Percentiles rank a stretch among this genome's conserved stretches.
Conservation (phyloP, 495 filamentous ascomycete genomes). For the Xylaria curta region DNA sequence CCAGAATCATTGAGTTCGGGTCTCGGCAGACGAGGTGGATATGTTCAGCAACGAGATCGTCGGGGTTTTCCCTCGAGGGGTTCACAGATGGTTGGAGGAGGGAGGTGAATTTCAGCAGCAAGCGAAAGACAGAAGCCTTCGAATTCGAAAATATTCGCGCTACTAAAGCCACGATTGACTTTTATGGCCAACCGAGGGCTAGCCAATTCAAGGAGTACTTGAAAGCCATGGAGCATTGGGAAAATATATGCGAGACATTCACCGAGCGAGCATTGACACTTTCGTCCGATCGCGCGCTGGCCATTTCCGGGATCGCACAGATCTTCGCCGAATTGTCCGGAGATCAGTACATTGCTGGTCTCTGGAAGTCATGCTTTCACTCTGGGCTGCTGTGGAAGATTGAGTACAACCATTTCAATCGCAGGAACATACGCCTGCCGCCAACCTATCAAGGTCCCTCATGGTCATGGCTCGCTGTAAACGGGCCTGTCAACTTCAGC, state of each 20-base stretch:
- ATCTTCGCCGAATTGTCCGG: background rate
- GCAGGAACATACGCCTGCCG: background rate
- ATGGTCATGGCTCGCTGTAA: background rate
- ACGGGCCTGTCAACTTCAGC: background rate
- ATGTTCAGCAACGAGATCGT: background rate
- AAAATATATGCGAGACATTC: background rate
- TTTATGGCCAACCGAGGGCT: background rate
- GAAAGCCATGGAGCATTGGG: background rate
- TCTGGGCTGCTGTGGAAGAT: background rate
- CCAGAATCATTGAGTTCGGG: background rate
- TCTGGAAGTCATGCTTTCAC: background rate
- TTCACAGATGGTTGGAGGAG: background rate
- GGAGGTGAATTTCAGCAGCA: background rate
- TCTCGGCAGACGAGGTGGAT: background rate
- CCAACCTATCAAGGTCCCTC: background rate
- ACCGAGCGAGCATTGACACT: background rate
- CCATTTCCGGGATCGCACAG: background rate
- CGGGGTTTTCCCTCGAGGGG: background rate
- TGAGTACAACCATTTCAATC: background rate
- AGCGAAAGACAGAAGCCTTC: background rate
- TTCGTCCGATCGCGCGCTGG: background rate
- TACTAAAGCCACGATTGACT: background rate
- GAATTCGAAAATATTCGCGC: background rate
- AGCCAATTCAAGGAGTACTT: background rate
- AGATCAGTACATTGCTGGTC: background rate